Base-by-base conservation (phyloP, 129 eudicot genomes). In the Lonicera japonica region DNA sequence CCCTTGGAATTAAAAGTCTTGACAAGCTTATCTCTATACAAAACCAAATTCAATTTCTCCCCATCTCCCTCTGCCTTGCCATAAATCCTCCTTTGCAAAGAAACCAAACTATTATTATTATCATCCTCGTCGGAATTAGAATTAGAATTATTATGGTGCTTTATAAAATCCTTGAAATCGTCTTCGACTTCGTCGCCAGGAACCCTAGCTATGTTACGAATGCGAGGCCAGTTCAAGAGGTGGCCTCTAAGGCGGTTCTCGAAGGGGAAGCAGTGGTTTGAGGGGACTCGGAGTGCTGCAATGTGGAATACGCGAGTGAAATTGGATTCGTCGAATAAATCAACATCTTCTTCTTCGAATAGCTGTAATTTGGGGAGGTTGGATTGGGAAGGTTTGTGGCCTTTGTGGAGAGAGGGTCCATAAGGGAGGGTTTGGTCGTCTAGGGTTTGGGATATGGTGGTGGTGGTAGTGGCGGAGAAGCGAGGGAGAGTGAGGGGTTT, bases 21-120 rank as follows among this genome's bases (percentile, higher is more conserved):
- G 5, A 64, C 82, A 22, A 83, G 79, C 77, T 79, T 73, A 65
- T 83, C 85, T 24, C 89, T 74, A 16, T 68, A 69, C 77, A 83
- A 63, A 25, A 79, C 89, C 63, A 59, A 63, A 69, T 39, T 69
- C 58, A 72, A 29, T 25, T 6, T 46, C 66, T 79, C 82, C 61
- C 95, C 95, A 18, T 92, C 98, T 34, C 95, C 95, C 63, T 85
- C 91, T 1, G 81, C 90, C 34, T 68, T 84, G 15, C 98, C 95
- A 13, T 80, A 58, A 64, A 92, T 73, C 21, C 91, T 61, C 71
- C 90, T 58, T 47, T 82, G 70, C 68, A 91, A 69, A 0, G 77
- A 17, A 61, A 57, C 77, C 23, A 77, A 63, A 0, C 65, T 40
- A 14, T 60, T 61, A 0, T 16, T 63, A 24, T 74, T 84, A 8